A percentile compares a stretch with the other conserved stretches of the same genome.
Evolutionary conservation across 371 early-diverging fungal species (phyloP).

Genomic region (Spraguea lophii): DNA sequence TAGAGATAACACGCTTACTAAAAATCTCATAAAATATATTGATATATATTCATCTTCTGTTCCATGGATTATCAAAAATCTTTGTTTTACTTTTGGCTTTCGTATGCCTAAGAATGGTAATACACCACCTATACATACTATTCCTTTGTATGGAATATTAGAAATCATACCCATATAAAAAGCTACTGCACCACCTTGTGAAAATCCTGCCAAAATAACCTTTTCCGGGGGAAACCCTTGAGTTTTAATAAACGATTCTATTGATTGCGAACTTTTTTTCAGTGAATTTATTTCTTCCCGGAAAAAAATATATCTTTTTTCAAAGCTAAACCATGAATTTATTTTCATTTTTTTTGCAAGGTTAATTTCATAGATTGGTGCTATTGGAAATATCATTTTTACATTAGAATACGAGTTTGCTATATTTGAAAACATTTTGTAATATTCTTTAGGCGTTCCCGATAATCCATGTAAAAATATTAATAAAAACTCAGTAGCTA

Average conservation of each 20-base stretch:
- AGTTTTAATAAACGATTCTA: background rate
- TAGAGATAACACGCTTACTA: too few species aligned
- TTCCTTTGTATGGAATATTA: too few species aligned
- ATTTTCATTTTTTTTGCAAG: background rate
- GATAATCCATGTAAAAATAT: background rate
- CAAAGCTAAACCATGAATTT: constrained; percentile 1
- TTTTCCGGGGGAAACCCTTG: background rate
- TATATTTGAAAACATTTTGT: background rate
- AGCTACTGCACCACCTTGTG: constrained; percentile 2
- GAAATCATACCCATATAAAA: constrained; percentile 1
- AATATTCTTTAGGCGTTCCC: background rate
- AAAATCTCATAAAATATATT: too few species aligned
- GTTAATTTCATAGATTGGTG: background rate
- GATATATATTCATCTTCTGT: too few species aligned
- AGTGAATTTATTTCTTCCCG: background rate
- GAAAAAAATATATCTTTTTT: background rate
- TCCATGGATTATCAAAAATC: too few species aligned
- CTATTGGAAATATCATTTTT: constrained; percentile 1
- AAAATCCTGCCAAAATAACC: background rate
- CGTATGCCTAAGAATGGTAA: too few species aligned
- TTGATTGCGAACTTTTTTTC: background rate
- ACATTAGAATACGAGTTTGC: background rate
- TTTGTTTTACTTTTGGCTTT: too few species aligned
- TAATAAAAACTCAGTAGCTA: background rate
- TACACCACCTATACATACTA: too few species aligned